Conservation (phyloP, 73 alveolate genomes). For the Paramecium pentaurelia region DNA sequence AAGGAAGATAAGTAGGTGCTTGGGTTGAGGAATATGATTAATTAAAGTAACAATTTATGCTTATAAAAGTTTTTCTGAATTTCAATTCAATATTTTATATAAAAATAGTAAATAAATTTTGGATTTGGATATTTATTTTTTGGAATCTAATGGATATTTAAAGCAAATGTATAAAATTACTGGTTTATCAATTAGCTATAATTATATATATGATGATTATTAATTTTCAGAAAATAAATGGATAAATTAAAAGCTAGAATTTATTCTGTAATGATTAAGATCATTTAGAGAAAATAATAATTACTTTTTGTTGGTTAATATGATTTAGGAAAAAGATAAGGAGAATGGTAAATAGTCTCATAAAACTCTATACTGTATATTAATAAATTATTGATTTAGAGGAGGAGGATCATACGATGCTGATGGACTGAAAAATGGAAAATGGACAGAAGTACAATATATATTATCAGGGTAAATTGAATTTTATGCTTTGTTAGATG, state of each 20-base stretch:
- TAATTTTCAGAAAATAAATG: neutral
- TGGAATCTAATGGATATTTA: neutral
- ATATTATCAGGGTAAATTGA: neutral
- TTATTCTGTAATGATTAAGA: neutral
- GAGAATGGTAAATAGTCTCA: neutral
- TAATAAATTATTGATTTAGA: neutral
- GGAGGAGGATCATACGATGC: neutral
- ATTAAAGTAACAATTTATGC: neutral
- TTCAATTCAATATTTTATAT: neutral
- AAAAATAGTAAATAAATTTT: neutral
- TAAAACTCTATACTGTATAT: neutral
- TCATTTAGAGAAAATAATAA: neutral
- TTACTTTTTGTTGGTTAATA: neutral
- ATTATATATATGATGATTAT: neutral
- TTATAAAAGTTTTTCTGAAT: neutral
- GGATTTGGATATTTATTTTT: neutral
- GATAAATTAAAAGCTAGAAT: neutral
- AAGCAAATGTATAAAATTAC: neutral
- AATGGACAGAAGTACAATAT: neutral
- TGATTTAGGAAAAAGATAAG: neutral
- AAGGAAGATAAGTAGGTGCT: neutral
- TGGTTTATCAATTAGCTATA: neutral
- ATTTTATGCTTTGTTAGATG: neutral
- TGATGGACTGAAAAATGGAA: neutral
- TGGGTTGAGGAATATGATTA: neutral